phyloP scores from a whole-genome alignment of 768 basidiomycete genomes.

The Neoboletus subvelutipes region DNA sequence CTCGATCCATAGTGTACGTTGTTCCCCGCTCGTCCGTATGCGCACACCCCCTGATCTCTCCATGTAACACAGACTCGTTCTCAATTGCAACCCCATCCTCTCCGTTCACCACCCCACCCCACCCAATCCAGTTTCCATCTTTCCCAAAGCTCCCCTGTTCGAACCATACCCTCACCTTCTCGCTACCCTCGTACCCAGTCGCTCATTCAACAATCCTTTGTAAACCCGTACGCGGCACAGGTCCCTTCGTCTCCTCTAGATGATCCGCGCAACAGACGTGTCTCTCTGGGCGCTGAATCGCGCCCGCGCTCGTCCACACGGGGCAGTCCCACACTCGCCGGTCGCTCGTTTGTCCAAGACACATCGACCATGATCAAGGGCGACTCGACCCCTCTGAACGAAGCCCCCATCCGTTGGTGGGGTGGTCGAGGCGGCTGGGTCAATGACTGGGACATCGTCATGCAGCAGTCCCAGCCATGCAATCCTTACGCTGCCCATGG shows the following conservation, averaged over 20 bases:
- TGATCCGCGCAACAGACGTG: not conserved
- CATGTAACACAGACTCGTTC: not conserved
- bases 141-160: conserved; percentile 6
- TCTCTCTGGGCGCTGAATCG: conserved; percentile 13
- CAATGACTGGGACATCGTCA: too few relatives aligned
- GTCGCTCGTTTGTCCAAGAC: too few relatives aligned
- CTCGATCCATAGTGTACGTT: conserved; percentile 14
- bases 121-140: conserved; percentile 7
- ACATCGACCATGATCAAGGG: too few relatives aligned
- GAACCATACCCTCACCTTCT: conserved; percentile 2
- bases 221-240: not conserved
- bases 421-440: too few relatives aligned
- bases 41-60: not conserved
- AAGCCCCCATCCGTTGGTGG: too few relatives aligned
- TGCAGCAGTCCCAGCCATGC: too few relatives aligned
- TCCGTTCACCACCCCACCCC: conserved; percentile 4
- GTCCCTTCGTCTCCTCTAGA: not conserved
- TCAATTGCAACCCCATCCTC: conserved; percentile 3
- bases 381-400: too few relatives aligned
- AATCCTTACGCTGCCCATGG: too few relatives aligned
- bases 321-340: not conserved
- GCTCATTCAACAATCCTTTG: conserved; percentile 17
- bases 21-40: not conserved
- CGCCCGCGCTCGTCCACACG: not conserved
- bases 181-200: conserved; percentile 17